A percentile compares a stretch with the other conserved stretches of the same genome.
phyloP scores from a whole-genome alignment of 352 stramenopile genomes.

The Peronospora destructor region DNA sequence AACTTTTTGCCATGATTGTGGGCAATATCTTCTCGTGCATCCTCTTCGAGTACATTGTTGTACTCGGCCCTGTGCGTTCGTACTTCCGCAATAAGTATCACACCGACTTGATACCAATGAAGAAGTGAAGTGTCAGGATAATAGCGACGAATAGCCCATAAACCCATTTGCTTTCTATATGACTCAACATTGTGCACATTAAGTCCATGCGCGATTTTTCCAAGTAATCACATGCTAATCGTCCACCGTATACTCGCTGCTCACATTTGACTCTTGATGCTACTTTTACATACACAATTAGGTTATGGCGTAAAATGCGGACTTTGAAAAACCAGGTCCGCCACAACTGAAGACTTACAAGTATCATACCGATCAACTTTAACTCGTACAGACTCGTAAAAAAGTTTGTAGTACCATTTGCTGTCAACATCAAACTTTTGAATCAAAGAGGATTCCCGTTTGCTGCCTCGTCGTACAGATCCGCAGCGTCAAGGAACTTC shows the following conservation, averaged over 20 bases:
- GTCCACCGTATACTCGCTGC: too few relatives aligned
- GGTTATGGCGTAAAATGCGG: too few relatives aligned
- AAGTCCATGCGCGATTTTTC: too few relatives aligned
- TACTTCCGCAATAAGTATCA: slow-evolving; percentile 36
- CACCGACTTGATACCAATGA: slow-evolving; percentile 24
- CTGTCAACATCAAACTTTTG: neutral
- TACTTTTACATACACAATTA: too few relatives aligned
- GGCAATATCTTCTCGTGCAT: slow-evolving; percentile 27
- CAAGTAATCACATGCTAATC: too few relatives aligned
- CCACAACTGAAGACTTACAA: neutral
- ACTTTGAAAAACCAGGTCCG: neutral
- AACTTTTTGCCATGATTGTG: slow-evolving; percentile 26
- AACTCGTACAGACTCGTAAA: neutral
- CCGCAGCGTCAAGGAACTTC: neutral
- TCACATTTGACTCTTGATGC: too few relatives aligned
- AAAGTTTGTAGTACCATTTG: neutral
- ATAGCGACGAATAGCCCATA: neutral
- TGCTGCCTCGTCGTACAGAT: neutral
- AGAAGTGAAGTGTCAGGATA: slow-evolving; percentile 13
- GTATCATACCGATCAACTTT: too few relatives aligned
- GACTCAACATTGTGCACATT: too few relatives aligned
- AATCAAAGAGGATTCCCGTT: neutral
- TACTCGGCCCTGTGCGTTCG: slow-evolving; percentile 31
- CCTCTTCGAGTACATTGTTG: slow-evolving; percentile 33
- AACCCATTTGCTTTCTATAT: too few relatives aligned